Evolutionary conservation across 73 alveolate genomes (phyloP).

Genomic region (Tetrahymena malaccensis): DNA sequence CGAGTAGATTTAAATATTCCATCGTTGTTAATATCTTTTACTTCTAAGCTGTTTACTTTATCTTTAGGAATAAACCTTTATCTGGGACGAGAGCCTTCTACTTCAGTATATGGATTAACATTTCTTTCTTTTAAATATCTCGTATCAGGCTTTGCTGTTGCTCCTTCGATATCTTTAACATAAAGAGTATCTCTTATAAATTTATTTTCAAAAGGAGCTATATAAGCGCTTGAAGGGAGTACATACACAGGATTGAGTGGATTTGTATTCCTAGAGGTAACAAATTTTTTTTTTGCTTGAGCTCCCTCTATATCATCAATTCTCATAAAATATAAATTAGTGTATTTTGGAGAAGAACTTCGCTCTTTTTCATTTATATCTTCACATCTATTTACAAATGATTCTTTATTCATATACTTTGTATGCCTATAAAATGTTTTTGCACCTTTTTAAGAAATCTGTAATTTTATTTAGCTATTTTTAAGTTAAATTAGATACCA

Average conservation of each 20-base stretch:
- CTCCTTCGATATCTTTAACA: neutral
- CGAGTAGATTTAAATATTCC: neutral
- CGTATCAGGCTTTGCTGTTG: neutral
- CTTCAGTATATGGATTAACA: neutral
- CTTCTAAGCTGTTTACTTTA: neutral
- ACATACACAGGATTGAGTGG: constrained; percentile 30
- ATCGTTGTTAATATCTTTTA: neutral
- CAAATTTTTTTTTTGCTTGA: constrained; percentile 12
- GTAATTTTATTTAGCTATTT: neutral
- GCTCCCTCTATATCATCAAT: constrained; percentile 32
- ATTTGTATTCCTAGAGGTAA: neutral
- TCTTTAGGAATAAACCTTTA: neutral
- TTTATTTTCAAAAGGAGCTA: neutral
- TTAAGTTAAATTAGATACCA: neutral
- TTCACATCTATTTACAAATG: neutral
- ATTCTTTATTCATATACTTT: neutral
- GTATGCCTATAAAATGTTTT: neutral
- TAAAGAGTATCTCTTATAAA: neutral
- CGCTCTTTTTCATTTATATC: neutral
- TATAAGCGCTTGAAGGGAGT: neutral
- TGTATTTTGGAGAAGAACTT: neutral
- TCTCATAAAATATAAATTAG: neutral
- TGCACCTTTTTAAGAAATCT: neutral
- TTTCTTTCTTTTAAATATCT: neutral
- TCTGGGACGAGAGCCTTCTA: neutral